Evolutionary conservation across 805 yeast species (phyloP), one percentile per base, ranked within the genome.

Genomic region (Saturnispora galanensis): DNA sequence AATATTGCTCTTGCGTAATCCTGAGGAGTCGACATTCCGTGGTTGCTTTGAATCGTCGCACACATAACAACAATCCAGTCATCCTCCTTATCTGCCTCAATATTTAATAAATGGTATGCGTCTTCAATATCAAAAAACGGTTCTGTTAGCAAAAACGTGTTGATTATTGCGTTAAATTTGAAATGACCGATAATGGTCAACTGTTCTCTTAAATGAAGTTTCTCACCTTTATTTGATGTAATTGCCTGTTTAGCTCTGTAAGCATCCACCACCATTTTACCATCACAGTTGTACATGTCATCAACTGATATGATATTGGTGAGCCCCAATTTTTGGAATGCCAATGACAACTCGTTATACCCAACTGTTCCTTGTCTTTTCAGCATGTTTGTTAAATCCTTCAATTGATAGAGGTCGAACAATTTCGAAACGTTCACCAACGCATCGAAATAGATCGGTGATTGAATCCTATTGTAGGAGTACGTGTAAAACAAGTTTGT

Each of bases 21-120:
- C 30, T 74, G 50, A 33, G 63, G 66, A 42, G 72, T 56, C 43
- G 70, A 67, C 1, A 67, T 68, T 1, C 55, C 49, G 40, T 38
- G 47, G 26, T 84, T 94, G 35, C 74, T 74, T 2, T 71, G 55
- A 47, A 79, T 78, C 36, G 82, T 68, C 46, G 82, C 79, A 55
- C 76, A 84, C 0, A 94, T 89, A 1, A 94, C 82, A 28, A 78
- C 69, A 3, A 86, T 74, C 37, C 84, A 77, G 50, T 84, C 93
- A 56, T 81, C 85, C 47, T 75, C 81, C 11, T 79, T 76, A 0
- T 68, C 61, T 1, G 69, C 67, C 43, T 70, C 70, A 13, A 76
- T 67, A 10, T 73, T 82, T 30, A 83, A 58, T 1, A 63, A 54
- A 0, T 64, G 60, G 51, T 77, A 80, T 0, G 87, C 84, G 39